phyloP scores from a whole-genome alignment of 768 basidiomycete species.

The Rhodotorula sphaerocarpa region DNA sequence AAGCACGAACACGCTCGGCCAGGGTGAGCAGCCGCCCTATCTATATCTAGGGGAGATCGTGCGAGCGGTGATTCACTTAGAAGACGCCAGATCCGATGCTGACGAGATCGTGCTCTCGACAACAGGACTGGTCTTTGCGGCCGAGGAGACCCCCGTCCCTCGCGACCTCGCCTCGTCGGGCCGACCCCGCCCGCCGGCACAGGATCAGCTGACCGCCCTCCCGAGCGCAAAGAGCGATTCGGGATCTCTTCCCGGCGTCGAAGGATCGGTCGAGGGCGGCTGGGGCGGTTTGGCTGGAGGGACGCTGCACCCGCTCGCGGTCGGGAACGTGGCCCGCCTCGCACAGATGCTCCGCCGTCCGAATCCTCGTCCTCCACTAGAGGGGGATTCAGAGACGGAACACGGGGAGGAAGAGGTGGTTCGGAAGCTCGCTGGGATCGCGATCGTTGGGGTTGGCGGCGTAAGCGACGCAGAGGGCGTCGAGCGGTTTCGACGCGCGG shows the following conservation, averaged over 20 bases:
- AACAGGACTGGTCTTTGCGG: slow-evolving; percentile 53
- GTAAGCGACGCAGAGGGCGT: slow-evolving; percentile 58
- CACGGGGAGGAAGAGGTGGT: slow-evolving; percentile 35
- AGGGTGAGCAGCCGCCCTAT: slow-evolving; percentile 41
- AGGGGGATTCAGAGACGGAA: no score
- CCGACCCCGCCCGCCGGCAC: no score
- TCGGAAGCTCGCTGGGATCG: slow-evolving; percentile 49
- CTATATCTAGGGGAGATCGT: neutral
- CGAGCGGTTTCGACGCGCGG: slow-evolving; percentile 62
- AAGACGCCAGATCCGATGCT: no score
- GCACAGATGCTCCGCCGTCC: slow-evolving; percentile 50
- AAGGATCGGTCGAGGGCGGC: slow-evolving; percentile 44
- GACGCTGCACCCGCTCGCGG: slow-evolving; percentile 61
- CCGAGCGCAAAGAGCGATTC: no score
- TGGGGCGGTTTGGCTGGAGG: slow-evolving; percentile 72
- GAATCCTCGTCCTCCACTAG: slow-evolving; percentile 29
- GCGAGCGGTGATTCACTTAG: no score
- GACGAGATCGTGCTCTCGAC: neutral
- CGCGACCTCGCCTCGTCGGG: no score
- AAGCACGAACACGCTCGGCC: slow-evolving; percentile 73
- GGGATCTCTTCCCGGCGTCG: no score
- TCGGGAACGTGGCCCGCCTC: slow-evolving; percentile 56
- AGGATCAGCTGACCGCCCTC: no score
- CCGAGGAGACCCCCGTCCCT: slow-evolving; percentile 47
- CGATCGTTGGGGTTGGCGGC: slow-evolving; percentile 73